Conservation (phyloP, 805 yeast genomes). For the Candida pseudofarinosa region DNA sequence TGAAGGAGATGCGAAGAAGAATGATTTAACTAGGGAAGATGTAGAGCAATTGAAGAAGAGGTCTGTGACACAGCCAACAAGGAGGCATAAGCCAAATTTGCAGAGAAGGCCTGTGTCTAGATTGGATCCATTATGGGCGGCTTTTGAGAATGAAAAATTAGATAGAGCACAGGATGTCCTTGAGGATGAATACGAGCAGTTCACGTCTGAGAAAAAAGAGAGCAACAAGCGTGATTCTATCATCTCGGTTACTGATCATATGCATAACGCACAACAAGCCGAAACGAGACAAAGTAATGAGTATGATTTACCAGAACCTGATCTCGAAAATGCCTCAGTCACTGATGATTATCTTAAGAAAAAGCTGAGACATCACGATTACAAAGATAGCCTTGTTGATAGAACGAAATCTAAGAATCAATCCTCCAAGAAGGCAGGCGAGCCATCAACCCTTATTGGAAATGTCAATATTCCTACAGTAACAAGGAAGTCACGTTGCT, state of each 20-base stretch:
- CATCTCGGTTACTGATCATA: constrained; percentile 22
- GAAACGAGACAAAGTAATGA: constrained; percentile 11
- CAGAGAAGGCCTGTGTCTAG: constrained; percentile 55
- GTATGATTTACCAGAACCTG: constrained; percentile 36
- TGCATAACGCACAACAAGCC: background rate
- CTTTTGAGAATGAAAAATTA: constrained; percentile 45
- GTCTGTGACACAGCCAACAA: constrained; percentile 41
- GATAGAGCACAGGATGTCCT: constrained; percentile 41
- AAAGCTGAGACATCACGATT: constrained; percentile 29
- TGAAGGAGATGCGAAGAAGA: constrained; percentile 21
- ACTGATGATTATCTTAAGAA: constrained; percentile 44
- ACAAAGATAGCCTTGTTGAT: background rate
- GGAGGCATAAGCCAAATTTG: constrained; percentile 33
- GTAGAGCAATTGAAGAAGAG: constrained; percentile 42
- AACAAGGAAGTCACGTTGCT: constrained; percentile 61
- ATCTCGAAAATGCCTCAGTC: constrained; percentile 26
- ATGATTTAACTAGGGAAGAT: constrained; percentile 42
- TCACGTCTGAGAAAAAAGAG: constrained; percentile 8
- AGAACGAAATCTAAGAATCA: constrained; percentile 9
- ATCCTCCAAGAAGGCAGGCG: constrained; percentile 14
- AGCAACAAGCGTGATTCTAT: constrained; percentile 29
- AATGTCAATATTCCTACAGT: constrained; percentile 69
- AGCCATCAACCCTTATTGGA: constrained; percentile 50
- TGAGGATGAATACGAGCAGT: constrained; percentile 29
- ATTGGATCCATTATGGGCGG: constrained; percentile 53